Evolutionary conservation across 768 basidiomycete species (phyloP), one percentile per base, ranked within the genome.

Genomic region (Termitomyces sp.): DNA sequence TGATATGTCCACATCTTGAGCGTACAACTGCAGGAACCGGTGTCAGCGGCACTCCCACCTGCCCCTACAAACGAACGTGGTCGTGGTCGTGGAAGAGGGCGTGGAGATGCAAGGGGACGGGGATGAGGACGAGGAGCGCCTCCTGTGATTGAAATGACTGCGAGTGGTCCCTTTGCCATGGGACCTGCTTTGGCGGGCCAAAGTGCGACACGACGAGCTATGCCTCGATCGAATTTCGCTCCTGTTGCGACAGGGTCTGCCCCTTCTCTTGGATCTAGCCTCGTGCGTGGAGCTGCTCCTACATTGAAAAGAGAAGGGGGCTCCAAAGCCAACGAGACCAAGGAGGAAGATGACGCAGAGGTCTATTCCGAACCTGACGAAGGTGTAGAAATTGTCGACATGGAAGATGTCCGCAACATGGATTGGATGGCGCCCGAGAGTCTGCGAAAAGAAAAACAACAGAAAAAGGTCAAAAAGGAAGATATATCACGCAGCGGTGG

Each of bases 381-480:
- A 54, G 91, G 89, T 11, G 87, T 92, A 26, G 89, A 92, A 71
- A 91, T 93, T 52, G 75, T 94, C 41, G 91, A 94, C 64, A 87
- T 94, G 82, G 84, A 86, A 31, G 78, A 86, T 56, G 83, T 94
- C 31, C 72, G 79, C 50, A 75, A 84, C 59, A 82, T 94, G 83
- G 91, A 94, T 68, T 91, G 86, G 84, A 91, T 91, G 86, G 91
- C 91, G 8, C 91, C 91, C 0, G 89, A 92, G 66, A 84, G 78
- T 58, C 65, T 92, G 54, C 75, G 73, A 54, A 84, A 74, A 61
- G 81, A 84, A 53, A 75, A 68, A 17, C 63, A 63, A 44, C 53
- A 53, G 15, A 73, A 71, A 58, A 72, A 74, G 53, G 67, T 72
- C 11, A 83, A 83, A 67, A 76, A 75, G 45, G 81, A 84, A 63